Base-by-base conservation (phyloP, 257 asterid species). In the Euphrasia confusa region DNA sequence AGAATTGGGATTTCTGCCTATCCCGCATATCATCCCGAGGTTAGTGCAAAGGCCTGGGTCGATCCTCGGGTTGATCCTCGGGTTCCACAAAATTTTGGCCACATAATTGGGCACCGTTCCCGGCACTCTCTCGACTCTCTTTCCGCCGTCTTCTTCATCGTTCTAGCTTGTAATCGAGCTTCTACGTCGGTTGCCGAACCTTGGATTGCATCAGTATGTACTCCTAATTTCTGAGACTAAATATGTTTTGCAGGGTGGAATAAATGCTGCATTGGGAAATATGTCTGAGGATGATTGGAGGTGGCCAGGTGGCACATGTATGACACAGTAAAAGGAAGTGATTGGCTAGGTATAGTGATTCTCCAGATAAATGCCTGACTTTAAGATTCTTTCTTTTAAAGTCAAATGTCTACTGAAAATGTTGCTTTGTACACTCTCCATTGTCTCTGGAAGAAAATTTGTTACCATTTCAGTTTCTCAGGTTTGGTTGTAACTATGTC, bases 301-400 rank as follows among this genome's bases (percentile, higher is more conserved):
- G 80, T 92, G 99, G 99, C 97, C n/a, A n/a, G n/a, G n/a, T n/a
- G n/a, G n/a, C n/a, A 89, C 80, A 89, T 92, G 99, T 92, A 92
- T 72, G 99, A 89, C 69, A 92, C 97, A 14, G 99, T 92, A 30
- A 92, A 92, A 71, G 99, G 99, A 77, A 89, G 95, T 32, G 99
- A 92, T 67, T 92, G 99, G 99, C 75, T 92, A 76, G 99, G 99
- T 92, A 79, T 45, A 24, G 69, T 47, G 64, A 32, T 45, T 66
- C 42, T 24, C 6, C 13, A 18, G 61, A 60, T 58, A 32, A 53
- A 55, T n/a, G n/a, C n/a, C 32, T 17, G 52, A 37, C 53, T 32
- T 33, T 13, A 49, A 48, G 28, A 59, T 28, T 68, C 55, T 59
- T 44, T 63, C 30, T 24, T n/a, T n/a, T 28, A 39, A 27, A 27